Percentiles rank a stretch among this genome's conserved stretches.
phyloP scores from a whole-genome alignment of 2,329 filamentous ascomycete species.

The Diaporthe sp. region DNA sequence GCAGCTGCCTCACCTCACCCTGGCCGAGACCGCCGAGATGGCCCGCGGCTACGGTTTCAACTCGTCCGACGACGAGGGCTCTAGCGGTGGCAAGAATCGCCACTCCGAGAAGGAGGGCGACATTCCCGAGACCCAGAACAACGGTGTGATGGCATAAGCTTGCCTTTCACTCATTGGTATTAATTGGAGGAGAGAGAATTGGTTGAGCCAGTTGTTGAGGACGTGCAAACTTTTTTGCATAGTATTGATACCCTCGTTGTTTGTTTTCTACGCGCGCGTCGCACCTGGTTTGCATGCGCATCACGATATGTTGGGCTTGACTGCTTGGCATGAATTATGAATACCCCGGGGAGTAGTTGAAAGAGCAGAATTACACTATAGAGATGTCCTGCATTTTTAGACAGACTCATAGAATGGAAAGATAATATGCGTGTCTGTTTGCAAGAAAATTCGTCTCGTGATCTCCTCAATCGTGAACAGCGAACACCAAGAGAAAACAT shows the following conservation, averaged over 20 bases:
- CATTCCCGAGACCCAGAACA: conserved; percentile 13
- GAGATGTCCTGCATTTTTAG: not conserved
- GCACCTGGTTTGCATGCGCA: conserved; percentile 10
- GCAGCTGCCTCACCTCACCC: conserved; percentile 34
- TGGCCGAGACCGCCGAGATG: conserved; percentile 35
- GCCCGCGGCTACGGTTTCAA: conserved; percentile 37
- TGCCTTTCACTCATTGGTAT: not conserved
- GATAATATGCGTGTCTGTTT: not conserved
- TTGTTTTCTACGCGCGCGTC: conserved; percentile 23
- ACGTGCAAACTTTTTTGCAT: conserved; percentile 18
- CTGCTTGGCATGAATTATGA: conserved; percentile 34
- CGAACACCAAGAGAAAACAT: not conserved
- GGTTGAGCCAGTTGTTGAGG: not conserved
- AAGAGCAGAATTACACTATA: not conserved
- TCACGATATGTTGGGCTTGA: conserved; percentile 23
- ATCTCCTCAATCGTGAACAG: not conserved
- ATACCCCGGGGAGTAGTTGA: conserved; percentile 27
- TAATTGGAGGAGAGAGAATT: not conserved
- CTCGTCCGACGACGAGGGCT: conserved; percentile 36
- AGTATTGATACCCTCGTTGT: conserved; percentile 34
- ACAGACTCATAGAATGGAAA: conserved; percentile 25
- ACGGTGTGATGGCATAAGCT: conserved; percentile 37
- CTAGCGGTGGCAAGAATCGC: conserved; percentile 11
- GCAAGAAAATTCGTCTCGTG: not conserved
- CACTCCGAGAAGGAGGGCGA: conserved; percentile 35